Evolutionary conservation across 164 flowering plant species (phyloP).

Genomic region (Paratinospora sagittata): DNA sequence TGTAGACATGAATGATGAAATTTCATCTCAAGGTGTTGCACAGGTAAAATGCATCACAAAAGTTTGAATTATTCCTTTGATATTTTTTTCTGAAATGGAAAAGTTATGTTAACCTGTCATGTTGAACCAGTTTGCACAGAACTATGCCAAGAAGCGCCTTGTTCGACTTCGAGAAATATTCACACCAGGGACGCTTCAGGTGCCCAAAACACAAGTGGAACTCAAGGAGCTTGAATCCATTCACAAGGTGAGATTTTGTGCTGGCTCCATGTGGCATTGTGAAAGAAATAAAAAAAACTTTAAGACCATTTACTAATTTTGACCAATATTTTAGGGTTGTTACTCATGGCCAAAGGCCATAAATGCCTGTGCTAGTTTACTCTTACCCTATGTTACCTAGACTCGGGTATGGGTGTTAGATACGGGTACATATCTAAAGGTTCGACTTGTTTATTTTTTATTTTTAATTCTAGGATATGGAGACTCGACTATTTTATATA

Average conservation of each 20-base stretch:
- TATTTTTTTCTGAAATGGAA: neutral
- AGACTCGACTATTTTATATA: too few relatives aligned
- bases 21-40: constrained; percentile 77
- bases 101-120: constrained; percentile 3
- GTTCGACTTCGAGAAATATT: constrained; percentile 89
- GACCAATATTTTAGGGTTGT: neutral
- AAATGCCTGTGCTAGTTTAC: too few relatives aligned
- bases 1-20: constrained; percentile 78
- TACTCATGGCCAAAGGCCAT: too few relatives aligned
- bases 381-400: too few relatives aligned
- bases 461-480: too few relatives aligned
- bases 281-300: neutral
- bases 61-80: neutral
- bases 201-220: constrained; percentile 60
- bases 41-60: constrained; percentile 46
- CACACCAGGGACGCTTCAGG: constrained; percentile 72
- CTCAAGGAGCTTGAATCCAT: constrained; percentile 89
- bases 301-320: neutral
- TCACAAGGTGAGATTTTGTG: constrained; percentile 63
- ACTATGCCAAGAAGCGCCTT: constrained; percentile 57
- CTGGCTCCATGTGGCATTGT: neutral
- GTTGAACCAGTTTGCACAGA: constrained; percentile 67
- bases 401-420: too few relatives aligned
- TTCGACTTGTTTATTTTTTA: too few relatives aligned
- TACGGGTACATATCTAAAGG: too few relatives aligned